Base-by-base conservation (phyloP, 208 protist species). In the Leishmania arabica region DNA sequence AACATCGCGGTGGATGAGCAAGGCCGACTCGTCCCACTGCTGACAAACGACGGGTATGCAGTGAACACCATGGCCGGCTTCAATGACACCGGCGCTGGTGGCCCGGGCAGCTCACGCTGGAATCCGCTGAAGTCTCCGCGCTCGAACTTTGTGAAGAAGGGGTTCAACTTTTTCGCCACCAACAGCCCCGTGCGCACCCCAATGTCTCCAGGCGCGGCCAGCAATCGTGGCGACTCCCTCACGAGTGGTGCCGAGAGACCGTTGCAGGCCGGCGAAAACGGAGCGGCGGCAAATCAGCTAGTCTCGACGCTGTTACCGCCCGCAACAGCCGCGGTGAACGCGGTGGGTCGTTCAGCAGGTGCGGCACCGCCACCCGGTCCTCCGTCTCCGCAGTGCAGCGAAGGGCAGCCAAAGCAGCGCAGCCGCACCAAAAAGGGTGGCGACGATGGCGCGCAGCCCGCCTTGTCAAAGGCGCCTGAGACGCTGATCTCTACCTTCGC, bases 1-100 rank as follows among this genome's bases (percentile, higher is more conserved):
- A 86, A 79, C 66, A 80, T 82, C 47, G 78, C 78, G 6, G 82
- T 86, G 45, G 82, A 82, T 72, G 82, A 86, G 78, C 72, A 65
- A 21, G 82, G 82, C 3, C 82, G 82, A 13, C 73, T 79, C 7
- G 77, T 66, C 15, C 78, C 77, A 11, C 49, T 82, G 13, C 74
- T 76, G 1, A 77, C 45, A 27, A 74, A 76, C 9, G 78, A 49
- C 34, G 73, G n/a, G 65, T 21, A 3, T 56, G 70, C 27, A 40
- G 3, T 54, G 24, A 27, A 31, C 11, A 70, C 69, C 49, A 40
- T 21, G 11, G 9, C 54, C 56, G 76, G 64, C 73, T 64, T 21
- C 56, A 3, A 11, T 31, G 72, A 31, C 34, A 31, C 19, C 53
- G 72, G 31, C n/a, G 53, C 24, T 71, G 40, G 40, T 21, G 65